Conservation (phyloP, 2,329 filamentous ascomycete genomes). For the Colletotrichum phormii region DNA sequence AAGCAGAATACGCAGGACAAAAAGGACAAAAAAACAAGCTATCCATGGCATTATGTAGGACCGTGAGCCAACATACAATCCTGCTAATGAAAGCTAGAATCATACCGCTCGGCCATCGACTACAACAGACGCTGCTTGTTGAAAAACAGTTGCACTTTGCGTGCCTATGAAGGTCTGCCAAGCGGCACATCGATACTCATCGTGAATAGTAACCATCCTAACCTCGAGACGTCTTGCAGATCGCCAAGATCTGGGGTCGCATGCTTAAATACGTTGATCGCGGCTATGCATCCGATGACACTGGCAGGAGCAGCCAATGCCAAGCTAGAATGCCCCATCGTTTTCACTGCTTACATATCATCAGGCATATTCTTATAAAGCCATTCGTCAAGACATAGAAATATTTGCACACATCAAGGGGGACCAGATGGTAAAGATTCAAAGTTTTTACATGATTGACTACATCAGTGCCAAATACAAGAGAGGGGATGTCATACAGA, state of each 20-base stretch:
- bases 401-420: background rate
- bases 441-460: slow-evolving; percentile 14
- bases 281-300: background rate
- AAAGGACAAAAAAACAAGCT: too few species aligned
- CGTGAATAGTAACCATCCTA: background rate
- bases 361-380: too few species aligned
- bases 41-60: too few species aligned
- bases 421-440: background rate
- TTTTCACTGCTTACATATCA: too few species aligned
- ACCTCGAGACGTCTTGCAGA: slow-evolving; percentile 5
- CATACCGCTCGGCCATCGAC: too few species aligned
- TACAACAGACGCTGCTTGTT: too few species aligned
- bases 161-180: too few species aligned
- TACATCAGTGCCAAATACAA: slow-evolving; percentile 42
- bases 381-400: background rate
- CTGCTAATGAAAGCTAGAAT: too few species aligned
- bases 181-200: too few species aligned
- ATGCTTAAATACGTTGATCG: slow-evolving; percentile 16
- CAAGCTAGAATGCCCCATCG: background rate
- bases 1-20: too few species aligned
- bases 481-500: slow-evolving; percentile 53
- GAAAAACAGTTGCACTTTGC: too few species aligned
- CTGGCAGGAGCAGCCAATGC: background rate
- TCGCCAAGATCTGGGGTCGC: slow-evolving; percentile 15
- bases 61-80: too few species aligned